phyloP scores from a whole-genome alignment of 345 rosid species.

The Aethionema arabicum region DNA sequence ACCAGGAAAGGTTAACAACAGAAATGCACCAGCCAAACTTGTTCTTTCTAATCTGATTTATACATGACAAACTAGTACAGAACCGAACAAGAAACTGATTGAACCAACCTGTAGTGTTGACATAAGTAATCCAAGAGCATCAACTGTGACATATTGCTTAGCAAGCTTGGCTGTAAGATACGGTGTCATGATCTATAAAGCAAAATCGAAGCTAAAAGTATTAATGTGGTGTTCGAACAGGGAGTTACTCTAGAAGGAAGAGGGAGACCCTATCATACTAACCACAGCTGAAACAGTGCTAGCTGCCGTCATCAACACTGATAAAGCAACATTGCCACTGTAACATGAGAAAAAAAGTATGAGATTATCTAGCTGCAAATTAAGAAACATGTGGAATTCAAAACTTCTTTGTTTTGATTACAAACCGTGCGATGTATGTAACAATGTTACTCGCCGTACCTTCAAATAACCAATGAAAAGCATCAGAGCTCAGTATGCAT shows the following conservation, averaged over 20 bases:
- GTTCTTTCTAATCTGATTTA: not conserved
- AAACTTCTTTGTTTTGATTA: slow-evolving; percentile 9
- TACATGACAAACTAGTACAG: not conserved
- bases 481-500: slow-evolving; percentile 15
- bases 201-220: not conserved
- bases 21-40: not conserved
- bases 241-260: slow-evolving; percentile 9
- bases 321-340: slow-evolving; percentile 91
- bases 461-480: slow-evolving; percentile 38
- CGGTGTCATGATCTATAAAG: slow-evolving; percentile 82
- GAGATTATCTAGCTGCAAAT: slow-evolving; percentile 25
- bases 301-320: slow-evolving; percentile 88
- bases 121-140: slow-evolving; percentile 61
- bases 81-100: slow-evolving; percentile 14
- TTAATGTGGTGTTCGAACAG: not conserved
- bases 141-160: slow-evolving; percentile 81
- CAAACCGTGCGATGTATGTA: slow-evolving; percentile 77
- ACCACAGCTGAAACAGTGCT: slow-evolving; percentile 94
- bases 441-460: slow-evolving; percentile 96
- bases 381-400: slow-evolving; percentile 19
- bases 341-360: slow-evolving; percentile 26
- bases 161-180: slow-evolving; percentile 82
- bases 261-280: slow-evolving; percentile 31
- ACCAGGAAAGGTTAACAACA: not conserved
- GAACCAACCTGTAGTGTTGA: slow-evolving; percentile 74